Base-by-base conservation (phyloP, 768 basidiomycete species). In the Zangia roseola region DNA sequence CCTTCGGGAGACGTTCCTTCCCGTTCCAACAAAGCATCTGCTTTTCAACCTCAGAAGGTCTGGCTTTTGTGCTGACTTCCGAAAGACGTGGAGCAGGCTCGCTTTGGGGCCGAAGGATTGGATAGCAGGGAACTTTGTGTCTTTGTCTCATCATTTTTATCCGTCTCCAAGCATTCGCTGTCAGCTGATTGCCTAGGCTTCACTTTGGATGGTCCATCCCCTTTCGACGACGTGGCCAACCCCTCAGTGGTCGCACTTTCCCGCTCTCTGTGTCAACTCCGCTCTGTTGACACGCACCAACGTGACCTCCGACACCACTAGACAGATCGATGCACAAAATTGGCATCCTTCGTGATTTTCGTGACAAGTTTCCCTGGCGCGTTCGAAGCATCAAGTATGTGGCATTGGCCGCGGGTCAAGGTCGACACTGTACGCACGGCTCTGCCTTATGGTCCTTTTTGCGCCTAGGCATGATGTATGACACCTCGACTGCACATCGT, bases 391-490 rank as follows among this genome's bases (percentile, higher is more conserved):
- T 63, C 42, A 57, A 55, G 14, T 62, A 54, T 13, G 41, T 48
- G 2, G 21, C 39, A 21, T 49, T 53, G 9, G 41, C 41, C 10
- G 47, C 49, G 0, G 51, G 60, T 4, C 33, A 24, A 16, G 30
- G 12, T 10, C 43, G 16, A 52, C 7, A 41, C 40, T 3, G 14
- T 50, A 17, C 47, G 47, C 23, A 16, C 30, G 4, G 50, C 55
- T 10, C 35, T 49, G 16, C 14, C 37, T 6, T 53, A 63, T 23
- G 58, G 61, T 23, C 55, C 54, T 8, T 39, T 36, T 20, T 62
- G 61, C 30, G 61, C 57, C 8, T 57, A 51, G 50, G 60, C 51
- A 45, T n/a, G n/a, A n/a, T n/a, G n/a, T n/a, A n/a, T n/a, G 52
- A 23, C 10, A 16, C 2, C 20, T 17, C 2, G n/a, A 37, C 31